A percentile compares a stretch with the other conserved stretches of the same genome.
Evolutionary conservation across 306 rosid species (phyloP).

Genomic region (Pueraria montana): DNA sequence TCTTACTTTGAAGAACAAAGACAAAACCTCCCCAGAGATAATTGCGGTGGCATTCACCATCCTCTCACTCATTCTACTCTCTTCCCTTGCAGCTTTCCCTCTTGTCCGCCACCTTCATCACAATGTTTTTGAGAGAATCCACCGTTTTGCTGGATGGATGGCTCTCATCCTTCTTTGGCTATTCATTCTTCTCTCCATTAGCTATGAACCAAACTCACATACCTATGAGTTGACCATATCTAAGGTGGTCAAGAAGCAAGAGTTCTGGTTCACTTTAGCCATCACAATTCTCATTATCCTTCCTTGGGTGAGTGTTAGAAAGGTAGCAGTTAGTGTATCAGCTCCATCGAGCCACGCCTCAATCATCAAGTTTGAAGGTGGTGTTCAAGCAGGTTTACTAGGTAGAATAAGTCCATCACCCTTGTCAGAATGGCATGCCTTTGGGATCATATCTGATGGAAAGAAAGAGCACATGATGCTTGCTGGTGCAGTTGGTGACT

Average conservation of each 20-base stretch:
- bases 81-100: slow-evolving; percentile 77
- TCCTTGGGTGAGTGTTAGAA: slow-evolving; percentile 69
- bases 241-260: slow-evolving; percentile 53
- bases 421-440: slow-evolving; percentile 80
- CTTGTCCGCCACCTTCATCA: slow-evolving; percentile 78
- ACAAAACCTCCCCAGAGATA: slow-evolving; percentile 58
- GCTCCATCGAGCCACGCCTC: slow-evolving; percentile 70
- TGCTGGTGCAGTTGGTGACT: slow-evolving; percentile 80
- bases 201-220: slow-evolving; percentile 55
- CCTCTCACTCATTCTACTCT: slow-evolving; percentile 66
- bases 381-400: slow-evolving; percentile 66
- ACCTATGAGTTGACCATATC: slow-evolving; percentile 46
- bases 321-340: slow-evolving; percentile 52
- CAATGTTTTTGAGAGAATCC: slow-evolving; percentile 70
- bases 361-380: slow-evolving; percentile 67
- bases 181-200: slow-evolving; percentile 53
- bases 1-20: slow-evolving; percentile 51
- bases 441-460: slow-evolving; percentile 75
- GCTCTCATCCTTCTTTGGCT: slow-evolving; percentile 68
- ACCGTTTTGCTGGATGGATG: slow-evolving; percentile 75
- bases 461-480: slow-evolving; percentile 68
- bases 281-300: slow-evolving; percentile 60
- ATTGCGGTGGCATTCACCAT: slow-evolving; percentile 57
- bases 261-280: slow-evolving; percentile 64
- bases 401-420: slow-evolving; percentile 76